Conservation (phyloP, 345 rosid genomes). For the Heritiera littoralis region DNA sequence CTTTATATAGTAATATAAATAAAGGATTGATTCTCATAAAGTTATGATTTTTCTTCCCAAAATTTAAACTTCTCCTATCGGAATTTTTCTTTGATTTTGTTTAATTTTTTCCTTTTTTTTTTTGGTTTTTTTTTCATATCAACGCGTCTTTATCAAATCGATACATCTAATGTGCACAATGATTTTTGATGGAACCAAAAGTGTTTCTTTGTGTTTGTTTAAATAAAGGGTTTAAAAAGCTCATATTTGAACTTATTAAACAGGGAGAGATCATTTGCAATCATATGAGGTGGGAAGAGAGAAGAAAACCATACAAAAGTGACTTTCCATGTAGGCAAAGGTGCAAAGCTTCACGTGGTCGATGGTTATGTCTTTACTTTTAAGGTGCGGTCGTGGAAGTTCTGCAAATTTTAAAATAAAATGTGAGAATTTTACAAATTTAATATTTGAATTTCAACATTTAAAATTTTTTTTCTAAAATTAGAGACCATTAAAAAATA, state of each 20-base stretch:
- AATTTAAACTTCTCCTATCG: background rate
- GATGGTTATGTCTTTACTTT: too few relatives aligned
- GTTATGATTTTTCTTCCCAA: background rate
- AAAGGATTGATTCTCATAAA: conserved; percentile 9
- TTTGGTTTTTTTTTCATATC: background rate
- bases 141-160: conserved; percentile 43
- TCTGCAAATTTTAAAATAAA: too few relatives aligned
- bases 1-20: conserved; percentile 15
- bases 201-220: conserved; percentile 27
- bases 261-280: conserved; percentile 22
- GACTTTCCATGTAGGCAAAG: background rate
- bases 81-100: background rate
- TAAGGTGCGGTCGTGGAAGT: too few relatives aligned
- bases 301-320: background rate
- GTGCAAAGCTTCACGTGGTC: background rate
- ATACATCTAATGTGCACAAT: conserved; percentile 39
- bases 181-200: conserved; percentile 43
- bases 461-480: too few relatives aligned
- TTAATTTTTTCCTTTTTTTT: background rate
- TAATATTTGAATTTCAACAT: too few relatives aligned
- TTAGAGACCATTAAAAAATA: too few relatives aligned
- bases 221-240: conserved; percentile 34
- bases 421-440: too few relatives aligned
- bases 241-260: conserved; percentile 47
- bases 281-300: conserved; percentile 27